phyloP scores from a whole-genome alignment of 2,329 filamentous ascomycete genomes.

The Colletotrichum echinochloae region DNA sequence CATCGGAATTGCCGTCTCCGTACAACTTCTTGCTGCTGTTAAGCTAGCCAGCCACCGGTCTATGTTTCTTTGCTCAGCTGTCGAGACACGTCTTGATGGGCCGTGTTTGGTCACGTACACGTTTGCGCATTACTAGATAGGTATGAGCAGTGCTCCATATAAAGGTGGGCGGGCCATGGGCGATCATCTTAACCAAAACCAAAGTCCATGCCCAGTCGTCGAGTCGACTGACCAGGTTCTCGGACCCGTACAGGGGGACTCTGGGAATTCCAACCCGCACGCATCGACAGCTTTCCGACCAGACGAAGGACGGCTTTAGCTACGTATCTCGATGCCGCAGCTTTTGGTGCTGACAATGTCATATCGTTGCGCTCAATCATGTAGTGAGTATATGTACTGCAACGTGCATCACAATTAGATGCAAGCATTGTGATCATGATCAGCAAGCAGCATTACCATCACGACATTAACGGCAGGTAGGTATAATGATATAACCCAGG shows the following conservation, averaged over 20 bases:
- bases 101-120: background rate
- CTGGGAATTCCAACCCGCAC: conserved; percentile 1
- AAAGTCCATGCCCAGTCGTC: background rate
- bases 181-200: background rate
- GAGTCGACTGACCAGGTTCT: background rate
- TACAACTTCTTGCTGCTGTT: background rate
- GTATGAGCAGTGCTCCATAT: background rate
- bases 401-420: conserved; percentile 15
- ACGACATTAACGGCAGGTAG: background rate
- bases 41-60: too few species aligned
- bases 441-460: background rate
- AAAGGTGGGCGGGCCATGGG: background rate
- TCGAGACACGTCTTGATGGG: background rate
- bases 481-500: background rate
- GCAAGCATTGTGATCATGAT: background rate
- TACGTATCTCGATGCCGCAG: background rate
- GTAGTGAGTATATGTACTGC: background rate
- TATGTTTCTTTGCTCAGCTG: background rate
- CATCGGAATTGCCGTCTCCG: background rate
- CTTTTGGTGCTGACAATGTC: background rate
- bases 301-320: background rate
- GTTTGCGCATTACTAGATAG: background rate
- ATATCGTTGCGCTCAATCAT: background rate
- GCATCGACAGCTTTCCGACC: conserved; percentile 7
- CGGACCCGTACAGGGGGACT: background rate